Evolutionary conservation across 805 yeast genomes (phyloP), one percentile per base, ranked within the genome.

Genomic region (Myxozyma vanderwaltii): DNA sequence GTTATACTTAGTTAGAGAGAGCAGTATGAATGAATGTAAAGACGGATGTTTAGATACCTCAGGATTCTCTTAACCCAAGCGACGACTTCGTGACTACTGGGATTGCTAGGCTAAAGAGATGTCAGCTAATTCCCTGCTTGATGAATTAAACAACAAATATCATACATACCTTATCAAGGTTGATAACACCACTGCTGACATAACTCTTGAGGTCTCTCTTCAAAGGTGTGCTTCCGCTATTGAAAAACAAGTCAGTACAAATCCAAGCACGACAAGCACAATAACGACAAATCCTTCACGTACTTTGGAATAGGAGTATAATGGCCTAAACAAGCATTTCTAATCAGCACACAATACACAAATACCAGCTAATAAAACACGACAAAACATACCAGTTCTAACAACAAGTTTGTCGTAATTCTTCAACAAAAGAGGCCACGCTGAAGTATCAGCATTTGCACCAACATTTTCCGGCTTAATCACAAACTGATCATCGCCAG

Each of bases 11-110:
- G 39, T 45, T n/a, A 33, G 48, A 27, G 33, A 10, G 10, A 29
- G n/a, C 10, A 10, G 2, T 19, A 23, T 35, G 10, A 19, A 36
- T 27, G 8, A 8, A 13, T 7, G 1, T 13, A 21, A 17, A n/a
- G 17, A 31, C 6, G 7, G 19, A n/a, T 6, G 7, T 10, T 15
- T 8, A 19, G 44, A 5, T 53, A 59, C 59, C 58, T 44, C 17
- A 94, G 81, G 69, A 94, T 94, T 76, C 98, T 83, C 80, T 94
- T 94, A 72, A 94, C 85, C 99, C 99, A 94, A 24, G 99, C 99
- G 70, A 94, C 99, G 73, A 94, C 99, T 80, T 94, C 99, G 78
- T 94, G 99, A 56, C 97, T 90, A 45, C 97, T 89, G 68, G 99
- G 99, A 76, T 94, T 94, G 27, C 97, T 89, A 68, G 99, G 99